phyloP scores from a whole-genome alignment of 2,329 filamentous ascomycete species.

The Aschersonia sp. region DNA sequence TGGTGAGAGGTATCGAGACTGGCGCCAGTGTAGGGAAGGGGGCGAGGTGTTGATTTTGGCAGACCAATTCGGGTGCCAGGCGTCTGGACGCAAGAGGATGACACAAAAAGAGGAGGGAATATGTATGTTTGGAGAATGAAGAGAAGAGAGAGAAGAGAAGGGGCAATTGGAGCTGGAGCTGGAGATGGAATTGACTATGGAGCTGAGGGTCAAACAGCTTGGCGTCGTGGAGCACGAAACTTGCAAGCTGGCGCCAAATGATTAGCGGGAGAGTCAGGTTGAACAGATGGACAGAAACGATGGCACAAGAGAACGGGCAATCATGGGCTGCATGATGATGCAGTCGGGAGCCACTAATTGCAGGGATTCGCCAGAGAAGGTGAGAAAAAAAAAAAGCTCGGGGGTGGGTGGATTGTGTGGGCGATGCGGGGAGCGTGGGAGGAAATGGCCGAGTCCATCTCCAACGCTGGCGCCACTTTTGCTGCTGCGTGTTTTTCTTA shows the following conservation, averaged over 20 bases:
- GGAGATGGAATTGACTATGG: not conserved
- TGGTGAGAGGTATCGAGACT: constrained; percentile 39
- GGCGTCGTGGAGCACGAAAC: constrained; percentile 32
- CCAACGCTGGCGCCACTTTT: constrained; percentile 3
- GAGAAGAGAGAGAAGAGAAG: constrained; percentile 5
- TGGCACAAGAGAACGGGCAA: not conserved
- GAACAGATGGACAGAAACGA: not conserved
- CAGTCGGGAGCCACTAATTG: constrained; percentile 3
- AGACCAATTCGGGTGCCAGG: constrained; percentile 29
- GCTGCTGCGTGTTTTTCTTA: not conserved
- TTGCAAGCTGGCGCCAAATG: not conserved
- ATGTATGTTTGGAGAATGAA: constrained; percentile 12
- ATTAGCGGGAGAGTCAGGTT: not conserved
- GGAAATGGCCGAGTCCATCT: constrained; percentile 3
- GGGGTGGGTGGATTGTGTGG: constrained; percentile 1
- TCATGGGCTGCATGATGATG: constrained; percentile 2
- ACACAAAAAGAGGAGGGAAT: constrained; percentile 14
- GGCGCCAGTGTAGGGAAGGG: constrained; percentile 40
- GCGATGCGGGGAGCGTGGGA: constrained; percentile 4
- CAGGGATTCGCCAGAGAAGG: constrained; percentile 1
- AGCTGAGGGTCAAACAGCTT: constrained; percentile 20
- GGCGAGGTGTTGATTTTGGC: constrained; percentile 36
- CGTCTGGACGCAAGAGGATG: constrained; percentile 10
- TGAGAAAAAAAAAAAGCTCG: constrained; percentile 1
- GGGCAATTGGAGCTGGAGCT: constrained; percentile 9